Conservation (phyloP, 768 basidiomycete genomes). For the Trametes cingulata region DNA sequence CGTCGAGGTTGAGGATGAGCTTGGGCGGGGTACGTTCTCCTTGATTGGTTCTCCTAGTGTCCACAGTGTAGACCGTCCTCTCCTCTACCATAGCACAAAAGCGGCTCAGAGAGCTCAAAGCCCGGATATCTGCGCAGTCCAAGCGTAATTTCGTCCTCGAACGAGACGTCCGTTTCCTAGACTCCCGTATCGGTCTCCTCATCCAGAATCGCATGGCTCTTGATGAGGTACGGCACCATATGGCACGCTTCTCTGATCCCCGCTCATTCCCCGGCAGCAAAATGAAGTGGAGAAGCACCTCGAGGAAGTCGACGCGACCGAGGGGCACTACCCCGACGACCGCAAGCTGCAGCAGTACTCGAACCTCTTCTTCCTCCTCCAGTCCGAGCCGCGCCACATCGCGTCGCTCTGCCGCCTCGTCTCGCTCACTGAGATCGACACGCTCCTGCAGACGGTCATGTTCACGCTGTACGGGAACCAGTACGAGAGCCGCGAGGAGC, state of each 20-base stretch:
- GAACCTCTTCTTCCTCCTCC: slow-evolving; percentile 97
- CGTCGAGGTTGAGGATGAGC: slow-evolving; percentile 95
- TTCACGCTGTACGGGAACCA: slow-evolving; percentile 99
- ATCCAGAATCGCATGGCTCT: slow-evolving; percentile 98
- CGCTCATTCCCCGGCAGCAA: slow-evolving; percentile 55
- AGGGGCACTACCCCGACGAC: slow-evolving; percentile 93
- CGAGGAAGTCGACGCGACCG: slow-evolving; percentile 92
- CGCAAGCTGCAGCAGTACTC: slow-evolving; percentile 94
- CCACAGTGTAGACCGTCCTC: not conserved
- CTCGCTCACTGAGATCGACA: slow-evolving; percentile 95
- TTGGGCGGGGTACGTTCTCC: slow-evolving; percentile 76
- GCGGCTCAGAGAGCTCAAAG: slow-evolving; percentile 92
- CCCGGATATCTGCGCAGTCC: slow-evolving; percentile 95
- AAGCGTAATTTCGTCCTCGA: slow-evolving; percentile 99
- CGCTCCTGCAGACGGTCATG: slow-evolving; percentile 99
- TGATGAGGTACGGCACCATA: slow-evolving; percentile 64
- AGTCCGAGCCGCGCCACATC: slow-evolving; percentile 96
- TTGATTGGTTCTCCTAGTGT: not conserved
- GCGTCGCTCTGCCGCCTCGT: slow-evolving; percentile 96
- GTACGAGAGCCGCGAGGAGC: slow-evolving; percentile 88
- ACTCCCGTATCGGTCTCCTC: slow-evolving; percentile 93
- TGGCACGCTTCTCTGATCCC: not conserved
- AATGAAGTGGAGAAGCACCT: slow-evolving; percentile 93
- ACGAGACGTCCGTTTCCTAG: slow-evolving; percentile 96
- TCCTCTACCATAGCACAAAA: slow-evolving; percentile 74